Evolutionary conservation across 495 filamentous ascomycete species (phyloP).

Genomic region (Daldinia bambusicola): DNA sequence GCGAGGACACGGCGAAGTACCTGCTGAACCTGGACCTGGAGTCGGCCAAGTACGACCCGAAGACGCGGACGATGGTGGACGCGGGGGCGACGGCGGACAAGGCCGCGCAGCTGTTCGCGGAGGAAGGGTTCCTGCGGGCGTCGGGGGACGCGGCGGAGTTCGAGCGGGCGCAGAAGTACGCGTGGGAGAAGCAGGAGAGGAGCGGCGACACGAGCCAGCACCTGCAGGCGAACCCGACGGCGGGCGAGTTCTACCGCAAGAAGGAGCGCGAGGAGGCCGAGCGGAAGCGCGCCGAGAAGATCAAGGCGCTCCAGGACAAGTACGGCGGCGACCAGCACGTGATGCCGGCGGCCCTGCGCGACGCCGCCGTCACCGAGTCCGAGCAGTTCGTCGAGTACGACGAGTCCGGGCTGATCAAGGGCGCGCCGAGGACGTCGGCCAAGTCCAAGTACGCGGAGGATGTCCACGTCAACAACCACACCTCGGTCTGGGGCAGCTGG

Average conservation of each 20-base stretch:
- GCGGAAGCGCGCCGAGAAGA: slow-evolving; percentile 70
- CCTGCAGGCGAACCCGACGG: slow-evolving; percentile 95
- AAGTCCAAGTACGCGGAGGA: slow-evolving; percentile 95
- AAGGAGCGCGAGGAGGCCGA: slow-evolving; percentile 78
- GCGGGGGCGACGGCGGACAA: slow-evolving; percentile 83
- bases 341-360: slow-evolving; percentile 69
- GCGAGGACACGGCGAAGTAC: slow-evolving; percentile 99
- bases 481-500: slow-evolving; percentile 95
- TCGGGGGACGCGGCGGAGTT: slow-evolving; percentile 97
- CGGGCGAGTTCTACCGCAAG: slow-evolving; percentile 83
- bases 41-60: slow-evolving; percentile 97
- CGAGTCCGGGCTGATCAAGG: slow-evolving; percentile 87
- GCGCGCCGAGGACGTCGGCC: slow-evolving; percentile 74
- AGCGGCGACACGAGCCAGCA: slow-evolving; percentile 78
- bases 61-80: slow-evolving; percentile 94
- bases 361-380: slow-evolving; percentile 76
- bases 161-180: slow-evolving; percentile 85
- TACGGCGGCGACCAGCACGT: slow-evolving; percentile 79
- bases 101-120: slow-evolving; percentile 87
- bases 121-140: slow-evolving; percentile 90
- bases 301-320: slow-evolving; percentile 79
- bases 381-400: slow-evolving; percentile 97
- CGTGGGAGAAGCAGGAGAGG: slow-evolving; percentile 93
- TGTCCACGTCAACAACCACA: slow-evolving; percentile 88
- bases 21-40: slow-evolving; percentile 93